Percentiles rank a stretch among this genome's conserved stretches.
These are phyloP conservation scores for Rhamnella rubrinervis DNA, from an alignment of 331 rosid species.

Conservation along the genomic window DNA sequence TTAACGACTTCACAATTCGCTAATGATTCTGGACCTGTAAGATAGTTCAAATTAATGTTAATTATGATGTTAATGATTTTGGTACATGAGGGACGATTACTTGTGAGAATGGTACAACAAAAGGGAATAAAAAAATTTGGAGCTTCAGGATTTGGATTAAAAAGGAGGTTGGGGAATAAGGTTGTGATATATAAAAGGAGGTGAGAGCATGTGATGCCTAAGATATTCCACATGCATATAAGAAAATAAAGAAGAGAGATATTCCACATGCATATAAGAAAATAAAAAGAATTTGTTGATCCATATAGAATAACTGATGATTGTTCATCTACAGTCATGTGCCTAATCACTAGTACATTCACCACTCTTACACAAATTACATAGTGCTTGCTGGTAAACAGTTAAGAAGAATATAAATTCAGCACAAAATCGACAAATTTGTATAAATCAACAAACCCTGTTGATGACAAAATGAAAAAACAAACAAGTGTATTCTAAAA, in stretches of 20 bases:
- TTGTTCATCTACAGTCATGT: background rate
- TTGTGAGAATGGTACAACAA: slow-evolving; percentile 15
- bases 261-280: too few species aligned
- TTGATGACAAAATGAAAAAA: background rate
- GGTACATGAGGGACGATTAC: slow-evolving; percentile 9
- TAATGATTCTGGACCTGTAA: slow-evolving; percentile 4
- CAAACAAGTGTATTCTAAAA: background rate
- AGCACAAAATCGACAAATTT: background rate
- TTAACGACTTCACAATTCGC: too few species aligned
- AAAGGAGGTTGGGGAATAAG: slow-evolving; percentile 27
- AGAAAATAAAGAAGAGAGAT: background rate
- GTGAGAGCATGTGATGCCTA: slow-evolving; percentile 46
- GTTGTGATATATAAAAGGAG: slow-evolving; percentile 41
- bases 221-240: slow-evolving; percentile 32
- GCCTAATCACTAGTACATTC: background rate
- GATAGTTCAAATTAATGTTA: slow-evolving; percentile 24
- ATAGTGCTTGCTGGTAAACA: background rate
- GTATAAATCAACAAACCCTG: background rate
- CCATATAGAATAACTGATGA: background rate
- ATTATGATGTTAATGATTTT: slow-evolving; percentile 32
- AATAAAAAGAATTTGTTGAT: background rate
- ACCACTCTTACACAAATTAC: background rate
- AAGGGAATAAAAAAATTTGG: slow-evolving; percentile 26
- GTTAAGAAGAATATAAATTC: background rate
- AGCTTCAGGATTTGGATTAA: slow-evolving; percentile 19